Evolutionary conservation across 2,329 filamentous ascomycete species (phyloP).

Genomic region (Ascosphaera apis): DNA sequence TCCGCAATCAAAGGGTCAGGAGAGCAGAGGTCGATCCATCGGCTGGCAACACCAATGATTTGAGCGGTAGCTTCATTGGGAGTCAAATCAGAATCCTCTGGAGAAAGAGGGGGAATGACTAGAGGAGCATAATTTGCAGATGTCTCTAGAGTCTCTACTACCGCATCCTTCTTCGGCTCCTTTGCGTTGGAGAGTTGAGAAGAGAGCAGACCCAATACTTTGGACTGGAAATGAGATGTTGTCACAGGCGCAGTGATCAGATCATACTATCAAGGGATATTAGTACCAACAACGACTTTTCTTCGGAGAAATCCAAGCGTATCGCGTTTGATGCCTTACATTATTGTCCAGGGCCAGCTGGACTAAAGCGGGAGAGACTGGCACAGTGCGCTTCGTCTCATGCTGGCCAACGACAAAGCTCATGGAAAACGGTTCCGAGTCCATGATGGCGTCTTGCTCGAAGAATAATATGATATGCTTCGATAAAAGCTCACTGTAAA

Average conservation of each 20-base stretch:
- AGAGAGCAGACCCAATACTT: slow-evolving; percentile 30
- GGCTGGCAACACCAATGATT: slow-evolving; percentile 56
- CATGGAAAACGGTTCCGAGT: slow-evolving; percentile 12
- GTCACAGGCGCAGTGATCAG: slow-evolving; percentile 41
- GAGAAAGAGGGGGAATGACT: slow-evolving; percentile 18
- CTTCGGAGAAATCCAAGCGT: not conserved
- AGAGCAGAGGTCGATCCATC: slow-evolving; percentile 82
- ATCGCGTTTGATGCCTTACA: slow-evolving; percentile 14
- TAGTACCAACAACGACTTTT: slow-evolving; percentile 5
- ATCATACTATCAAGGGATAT: slow-evolving; percentile 30
- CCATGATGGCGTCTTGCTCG: slow-evolving; percentile 3
- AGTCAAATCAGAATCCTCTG: slow-evolving; percentile 37
- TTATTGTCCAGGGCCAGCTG: slow-evolving; percentile 33
- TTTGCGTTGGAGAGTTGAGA: slow-evolving; percentile 25
- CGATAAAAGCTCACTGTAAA: too few relatives aligned
- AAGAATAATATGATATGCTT: too few relatives aligned
- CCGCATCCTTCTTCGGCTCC: slow-evolving; percentile 12
- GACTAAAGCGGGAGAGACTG: slow-evolving; percentile 27
- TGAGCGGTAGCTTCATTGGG: slow-evolving; percentile 63
- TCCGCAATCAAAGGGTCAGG: slow-evolving; percentile 61
- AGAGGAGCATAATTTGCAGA: slow-evolving; percentile 19
- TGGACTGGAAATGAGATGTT: slow-evolving; percentile 34
- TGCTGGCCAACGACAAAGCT: slow-evolving; percentile 39
- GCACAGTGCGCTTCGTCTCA: slow-evolving; percentile 28
- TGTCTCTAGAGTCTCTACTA: slow-evolving; percentile 16